phyloP scores from a whole-genome alignment of 345 rosid genomes.

The Citrus reticulata region DNA sequence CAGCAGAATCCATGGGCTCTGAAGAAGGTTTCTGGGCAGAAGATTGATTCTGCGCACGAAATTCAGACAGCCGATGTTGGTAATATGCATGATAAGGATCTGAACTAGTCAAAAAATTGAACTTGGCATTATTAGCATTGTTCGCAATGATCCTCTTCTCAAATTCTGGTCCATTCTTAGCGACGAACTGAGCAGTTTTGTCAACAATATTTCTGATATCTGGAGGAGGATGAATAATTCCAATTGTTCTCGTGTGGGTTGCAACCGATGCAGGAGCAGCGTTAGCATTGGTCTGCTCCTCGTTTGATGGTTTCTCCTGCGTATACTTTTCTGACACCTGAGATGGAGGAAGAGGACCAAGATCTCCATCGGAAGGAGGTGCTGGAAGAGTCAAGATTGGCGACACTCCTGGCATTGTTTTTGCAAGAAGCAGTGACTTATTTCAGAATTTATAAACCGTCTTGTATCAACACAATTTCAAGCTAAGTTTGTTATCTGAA shows the following conservation, averaged over 20 bases:
- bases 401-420: conserved; percentile 29
- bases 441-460: not conserved
- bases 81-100: conserved; percentile 66
- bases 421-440: not conserved
- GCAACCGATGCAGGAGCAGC: conserved; percentile 40
- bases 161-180: conserved; percentile 64
- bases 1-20: conserved; percentile 32
- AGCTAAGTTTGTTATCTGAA: not conserved
- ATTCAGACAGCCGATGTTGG: conserved; percentile 51
- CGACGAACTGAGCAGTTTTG: conserved; percentile 56
- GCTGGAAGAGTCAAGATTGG: conserved; percentile 52
- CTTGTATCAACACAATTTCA: not conserved
- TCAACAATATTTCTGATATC: conserved; percentile 60
- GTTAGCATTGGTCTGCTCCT: conserved; percentile 28
- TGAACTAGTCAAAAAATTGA: conserved; percentile 45
- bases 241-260: conserved; percentile 60
- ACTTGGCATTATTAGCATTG: conserved; percentile 58
- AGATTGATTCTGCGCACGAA: conserved; percentile 49
- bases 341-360: conserved; percentile 34
- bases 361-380: conserved; percentile 43
- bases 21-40: conserved; percentile 34
- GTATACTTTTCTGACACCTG: conserved; percentile 34
- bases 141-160: conserved; percentile 55
- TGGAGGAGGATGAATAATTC: conserved; percentile 64
- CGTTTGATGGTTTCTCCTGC: conserved; percentile 24